Evolutionary conservation across 164 flowering plant genomes (phyloP).

Genomic region (Vitis amurensis): DNA sequence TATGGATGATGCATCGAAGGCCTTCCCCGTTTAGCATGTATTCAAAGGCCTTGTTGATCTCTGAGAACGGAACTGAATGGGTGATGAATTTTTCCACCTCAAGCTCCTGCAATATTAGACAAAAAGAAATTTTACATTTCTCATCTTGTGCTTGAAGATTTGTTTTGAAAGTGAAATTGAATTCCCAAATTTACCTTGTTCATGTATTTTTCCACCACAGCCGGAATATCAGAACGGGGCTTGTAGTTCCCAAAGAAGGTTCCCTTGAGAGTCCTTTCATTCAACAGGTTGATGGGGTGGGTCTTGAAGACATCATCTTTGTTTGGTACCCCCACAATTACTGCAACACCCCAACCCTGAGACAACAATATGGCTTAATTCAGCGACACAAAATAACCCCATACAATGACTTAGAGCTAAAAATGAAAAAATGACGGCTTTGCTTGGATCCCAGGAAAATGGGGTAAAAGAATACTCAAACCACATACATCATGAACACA

Average conservation of each 20-base stretch:
- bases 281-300: slow-evolving; percentile 48
- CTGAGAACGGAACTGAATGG: slow-evolving; percentile 15
- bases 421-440: background rate
- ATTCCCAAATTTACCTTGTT: slow-evolving; percentile 41
- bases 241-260: slow-evolving; percentile 74
- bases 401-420: too few relatives aligned
- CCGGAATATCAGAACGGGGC: slow-evolving; percentile 51
- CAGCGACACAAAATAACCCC: too few relatives aligned
- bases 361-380: too few relatives aligned
- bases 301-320: slow-evolving; percentile 60
- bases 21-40: slow-evolving; percentile 27
- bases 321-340: slow-evolving; percentile 56
- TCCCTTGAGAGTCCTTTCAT: slow-evolving; percentile 65
- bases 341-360: slow-evolving; percentile 75
- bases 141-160: background rate
- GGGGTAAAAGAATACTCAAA: background rate
- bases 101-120: slow-evolving; percentile 24
- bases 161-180: background rate
- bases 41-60: slow-evolving; percentile 32
- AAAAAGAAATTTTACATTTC: too few relatives aligned
- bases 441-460: background rate
- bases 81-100: slow-evolving; percentile 45
- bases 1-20: slow-evolving; percentile 23
- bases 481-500: slow-evolving; percentile 65
- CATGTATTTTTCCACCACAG: slow-evolving; percentile 68